phyloP scores from a whole-genome alignment of 116 monocot genomes.

The Posidonia oceanica region DNA sequence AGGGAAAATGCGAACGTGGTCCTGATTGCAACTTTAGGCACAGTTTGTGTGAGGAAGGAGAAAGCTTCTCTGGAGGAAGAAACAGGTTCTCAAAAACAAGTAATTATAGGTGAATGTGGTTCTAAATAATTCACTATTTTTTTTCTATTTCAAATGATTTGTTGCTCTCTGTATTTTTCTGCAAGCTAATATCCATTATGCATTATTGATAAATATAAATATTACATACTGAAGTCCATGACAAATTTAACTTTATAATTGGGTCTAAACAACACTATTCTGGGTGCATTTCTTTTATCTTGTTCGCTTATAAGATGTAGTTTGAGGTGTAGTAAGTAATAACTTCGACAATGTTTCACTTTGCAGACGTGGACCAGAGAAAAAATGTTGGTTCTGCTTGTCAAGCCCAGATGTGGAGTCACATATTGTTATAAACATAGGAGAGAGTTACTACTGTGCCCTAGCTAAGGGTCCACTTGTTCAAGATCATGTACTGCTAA shows the following conservation, averaged over 20 bases:
- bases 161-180: too few species aligned
- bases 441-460: conserved; percentile 83
- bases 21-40: conserved; percentile 77
- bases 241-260: too few species aligned
- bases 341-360: not conserved
- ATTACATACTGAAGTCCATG: too few species aligned
- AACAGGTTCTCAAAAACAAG: conserved; percentile 4
- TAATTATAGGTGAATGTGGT: not conserved
- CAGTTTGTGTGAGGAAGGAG: conserved; percentile 44
- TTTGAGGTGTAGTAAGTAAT: not conserved
- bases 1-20: conserved; percentile 88
- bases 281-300: not conserved
- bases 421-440: conserved; percentile 67
- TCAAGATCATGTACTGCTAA: conserved; percentile 57
- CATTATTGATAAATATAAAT: too few species aligned
- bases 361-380: conserved; percentile 35
- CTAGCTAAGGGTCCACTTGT: conserved; percentile 93
- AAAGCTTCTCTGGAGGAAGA: conserved; percentile 11
- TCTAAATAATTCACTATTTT: too few species aligned
- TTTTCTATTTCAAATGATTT: too few species aligned
- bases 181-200: too few species aligned
- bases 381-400: conserved; percentile 94
- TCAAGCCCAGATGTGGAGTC: conserved; percentile 84
- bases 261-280: too few species aligned
- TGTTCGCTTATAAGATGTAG: not conserved